Percentiles rank a stretch among this genome's conserved stretches.
These are phyloP conservation scores for Apiospora hydei DNA, from an alignment of 2,329 filamentous ascomycete species.

Conservation along the genomic window DNA sequence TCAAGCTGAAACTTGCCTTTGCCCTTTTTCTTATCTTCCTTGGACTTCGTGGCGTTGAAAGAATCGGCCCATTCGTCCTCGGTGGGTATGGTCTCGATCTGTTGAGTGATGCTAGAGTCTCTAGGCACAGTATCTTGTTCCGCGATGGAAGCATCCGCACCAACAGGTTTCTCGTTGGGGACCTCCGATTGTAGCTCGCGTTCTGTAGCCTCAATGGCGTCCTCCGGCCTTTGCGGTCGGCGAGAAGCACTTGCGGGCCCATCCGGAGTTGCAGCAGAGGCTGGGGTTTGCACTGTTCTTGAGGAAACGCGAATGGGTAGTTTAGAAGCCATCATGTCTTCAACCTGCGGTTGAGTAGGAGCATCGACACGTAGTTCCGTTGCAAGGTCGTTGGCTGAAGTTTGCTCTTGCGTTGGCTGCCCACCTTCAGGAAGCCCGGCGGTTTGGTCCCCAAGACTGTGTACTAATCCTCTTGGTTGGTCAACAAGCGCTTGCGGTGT, in stretches of 20 bases:
- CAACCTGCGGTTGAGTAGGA: not conserved
- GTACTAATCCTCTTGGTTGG: not conserved
- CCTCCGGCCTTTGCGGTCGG: not conserved
- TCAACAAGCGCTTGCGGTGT: too few relatives aligned
- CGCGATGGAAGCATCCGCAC: not conserved
- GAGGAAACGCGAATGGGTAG: not conserved
- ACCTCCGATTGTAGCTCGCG: not conserved
- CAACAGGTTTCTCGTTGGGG: not conserved
- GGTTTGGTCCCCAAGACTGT: not conserved
- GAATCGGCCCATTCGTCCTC: not conserved
- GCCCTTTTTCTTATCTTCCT: constrained; percentile 34
- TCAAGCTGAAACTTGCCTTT: constrained; percentile 23
- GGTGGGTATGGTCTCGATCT: not conserved
- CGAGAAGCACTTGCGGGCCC: not conserved
- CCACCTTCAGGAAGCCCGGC: not conserved
- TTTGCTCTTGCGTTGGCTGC: not conserved
- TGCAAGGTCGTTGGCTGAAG: not conserved
- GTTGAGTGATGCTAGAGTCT: not conserved
- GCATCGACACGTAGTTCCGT: not conserved
- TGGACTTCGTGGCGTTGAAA: constrained; percentile 22
- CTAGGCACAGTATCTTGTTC: not conserved
- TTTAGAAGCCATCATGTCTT: not conserved
- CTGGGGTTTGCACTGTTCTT: not conserved
- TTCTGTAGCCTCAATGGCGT: not conserved
- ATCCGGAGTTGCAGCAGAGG: not conserved